phyloP scores from a whole-genome alignment of 2,329 filamentous ascomycete species.

The Cladosporium sp. region DNA sequence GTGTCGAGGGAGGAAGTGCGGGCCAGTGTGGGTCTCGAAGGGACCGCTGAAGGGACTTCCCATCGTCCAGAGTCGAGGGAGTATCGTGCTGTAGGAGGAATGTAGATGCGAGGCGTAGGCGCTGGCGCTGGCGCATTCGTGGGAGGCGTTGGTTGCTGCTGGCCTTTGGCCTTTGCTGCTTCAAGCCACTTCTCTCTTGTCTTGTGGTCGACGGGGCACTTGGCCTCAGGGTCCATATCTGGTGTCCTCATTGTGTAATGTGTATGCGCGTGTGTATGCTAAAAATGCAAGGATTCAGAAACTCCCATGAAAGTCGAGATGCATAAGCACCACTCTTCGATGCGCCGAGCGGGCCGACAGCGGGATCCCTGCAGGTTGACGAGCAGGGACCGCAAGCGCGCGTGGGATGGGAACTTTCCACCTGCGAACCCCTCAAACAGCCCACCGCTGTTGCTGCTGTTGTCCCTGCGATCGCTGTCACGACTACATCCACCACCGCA shows the following conservation, averaged over 20 bases:
- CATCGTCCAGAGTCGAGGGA: slow-evolving; percentile 30
- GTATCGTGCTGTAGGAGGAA: slow-evolving; percentile 20
- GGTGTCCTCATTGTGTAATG: slow-evolving; percentile 21
- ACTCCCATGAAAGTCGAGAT: neutral
- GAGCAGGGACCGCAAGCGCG: neutral
- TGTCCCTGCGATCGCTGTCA: neutral
- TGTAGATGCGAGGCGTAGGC: slow-evolving; percentile 16
- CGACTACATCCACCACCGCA: neutral
- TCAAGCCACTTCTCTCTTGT: slow-evolving; percentile 81
- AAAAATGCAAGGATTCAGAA: neutral
- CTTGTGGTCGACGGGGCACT: slow-evolving; percentile 85
- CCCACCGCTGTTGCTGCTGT: neutral
- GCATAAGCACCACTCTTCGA: neutral
- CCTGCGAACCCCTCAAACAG: neutral
- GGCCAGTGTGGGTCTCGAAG: slow-evolving; percentile 26
- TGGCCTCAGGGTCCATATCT: slow-evolving; percentile 29
- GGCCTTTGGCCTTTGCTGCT: slow-evolving; percentile 49
- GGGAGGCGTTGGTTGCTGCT: slow-evolving; percentile 21
- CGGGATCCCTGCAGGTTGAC: neutral
- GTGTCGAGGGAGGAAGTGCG: slow-evolving; percentile 46
- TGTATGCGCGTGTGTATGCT: neutral
- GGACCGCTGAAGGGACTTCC: slow-evolving; percentile 22
- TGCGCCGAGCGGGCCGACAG: neutral
- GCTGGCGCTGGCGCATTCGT: slow-evolving; percentile 11
- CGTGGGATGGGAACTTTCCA: neutral